A percentile compares a stretch with the other conserved stretches of the same genome.
Conservation (phyloP, 306 rosid species). For the Sechiopsis laciniata region DNA sequence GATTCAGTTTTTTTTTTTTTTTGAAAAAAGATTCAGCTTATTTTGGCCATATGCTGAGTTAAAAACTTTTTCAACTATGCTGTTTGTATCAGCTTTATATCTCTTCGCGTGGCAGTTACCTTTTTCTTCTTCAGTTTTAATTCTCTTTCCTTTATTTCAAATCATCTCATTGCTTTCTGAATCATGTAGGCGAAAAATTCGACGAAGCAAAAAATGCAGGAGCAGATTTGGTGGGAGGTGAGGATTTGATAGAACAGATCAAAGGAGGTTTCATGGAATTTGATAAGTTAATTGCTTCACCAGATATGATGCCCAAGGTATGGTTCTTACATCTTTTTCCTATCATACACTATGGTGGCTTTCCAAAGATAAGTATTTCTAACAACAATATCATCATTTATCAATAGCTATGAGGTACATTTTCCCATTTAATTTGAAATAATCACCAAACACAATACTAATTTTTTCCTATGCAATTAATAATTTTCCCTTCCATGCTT, state of each 20-base stretch:
- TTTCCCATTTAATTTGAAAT: neutral
- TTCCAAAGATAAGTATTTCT: neutral
- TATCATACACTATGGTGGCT: neutral
- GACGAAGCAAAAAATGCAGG: constrained; percentile 97
- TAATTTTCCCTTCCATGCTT: neutral
- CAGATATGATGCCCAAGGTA: constrained; percentile 34
- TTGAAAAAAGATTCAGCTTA: too few species aligned
- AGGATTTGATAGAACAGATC: constrained; percentile 94
- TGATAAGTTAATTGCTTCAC: constrained; percentile 95
- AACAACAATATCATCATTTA: neutral
- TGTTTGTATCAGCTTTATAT: neutral
- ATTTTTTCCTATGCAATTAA: neutral
- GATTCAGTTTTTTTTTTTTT: too few species aligned
- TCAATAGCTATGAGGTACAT: neutral
- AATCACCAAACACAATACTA: neutral
- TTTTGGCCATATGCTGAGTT: too few species aligned
- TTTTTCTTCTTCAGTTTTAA: neutral
- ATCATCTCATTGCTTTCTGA: constrained; percentile 12
- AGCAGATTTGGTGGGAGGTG: constrained; percentile 99
- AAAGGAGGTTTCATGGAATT: constrained; percentile 99
- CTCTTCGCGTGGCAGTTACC: neutral
- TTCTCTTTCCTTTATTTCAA: neutral
- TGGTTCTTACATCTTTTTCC: constrained; percentile 32
- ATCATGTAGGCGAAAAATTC: constrained; percentile 68
- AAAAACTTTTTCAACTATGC: too few species aligned